Conservation (phyloP, 2,329 filamentous ascomycete genomes). For the Colletotrichum simmondsii region DNA sequence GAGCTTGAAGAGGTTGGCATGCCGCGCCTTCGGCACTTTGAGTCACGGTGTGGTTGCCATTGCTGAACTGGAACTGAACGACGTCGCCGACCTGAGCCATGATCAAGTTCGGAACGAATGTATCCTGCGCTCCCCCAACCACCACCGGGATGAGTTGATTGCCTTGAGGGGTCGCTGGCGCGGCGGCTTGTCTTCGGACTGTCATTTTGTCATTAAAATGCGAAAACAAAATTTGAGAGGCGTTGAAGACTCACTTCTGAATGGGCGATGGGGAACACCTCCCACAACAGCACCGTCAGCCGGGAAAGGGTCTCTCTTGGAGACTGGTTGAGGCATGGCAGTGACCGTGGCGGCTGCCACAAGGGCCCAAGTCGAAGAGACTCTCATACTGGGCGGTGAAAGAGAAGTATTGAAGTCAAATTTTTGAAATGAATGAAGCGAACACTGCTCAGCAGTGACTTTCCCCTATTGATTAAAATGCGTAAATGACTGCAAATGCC, state of each 20-base stretch:
- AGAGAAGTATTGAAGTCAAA: neutral
- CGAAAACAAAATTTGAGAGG: accelerated
- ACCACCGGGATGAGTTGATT: slow-evolving; percentile 44
- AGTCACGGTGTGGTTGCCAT: slow-evolving; percentile 56
- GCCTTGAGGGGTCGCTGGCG: slow-evolving; percentile 26
- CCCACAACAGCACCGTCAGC: slow-evolving; percentile 23
- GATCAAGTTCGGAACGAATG: slow-evolving; percentile 50
- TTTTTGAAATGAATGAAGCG: slow-evolving; percentile 9
- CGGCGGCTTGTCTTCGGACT: slow-evolving; percentile 30
- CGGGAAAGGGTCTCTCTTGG: slow-evolving; percentile 25
- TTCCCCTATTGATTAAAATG: slow-evolving; percentile 4
- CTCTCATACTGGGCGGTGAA: slow-evolving; percentile 18
- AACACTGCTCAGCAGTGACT: slow-evolving; percentile 29
- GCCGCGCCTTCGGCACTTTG: slow-evolving; percentile 48
- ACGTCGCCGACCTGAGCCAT: slow-evolving; percentile 48
- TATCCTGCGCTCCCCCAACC: slow-evolving; percentile 49
- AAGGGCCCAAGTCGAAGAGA: slow-evolving; percentile 17
- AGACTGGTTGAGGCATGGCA: slow-evolving; percentile 26
- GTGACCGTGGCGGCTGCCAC: slow-evolving; percentile 19
- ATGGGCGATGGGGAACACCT: slow-evolving; percentile 21
- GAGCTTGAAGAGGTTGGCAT: slow-evolving; percentile 51
- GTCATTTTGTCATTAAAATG: neutral
- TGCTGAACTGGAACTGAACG: slow-evolving; percentile 55
- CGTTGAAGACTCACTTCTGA: neutral
- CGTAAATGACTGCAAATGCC: slow-evolving; percentile 29